Evolutionary conservation across 345 rosid genomes (phyloP), one percentile per base, ranked within the genome.

Genomic region (Eucalyptus regnans): DNA sequence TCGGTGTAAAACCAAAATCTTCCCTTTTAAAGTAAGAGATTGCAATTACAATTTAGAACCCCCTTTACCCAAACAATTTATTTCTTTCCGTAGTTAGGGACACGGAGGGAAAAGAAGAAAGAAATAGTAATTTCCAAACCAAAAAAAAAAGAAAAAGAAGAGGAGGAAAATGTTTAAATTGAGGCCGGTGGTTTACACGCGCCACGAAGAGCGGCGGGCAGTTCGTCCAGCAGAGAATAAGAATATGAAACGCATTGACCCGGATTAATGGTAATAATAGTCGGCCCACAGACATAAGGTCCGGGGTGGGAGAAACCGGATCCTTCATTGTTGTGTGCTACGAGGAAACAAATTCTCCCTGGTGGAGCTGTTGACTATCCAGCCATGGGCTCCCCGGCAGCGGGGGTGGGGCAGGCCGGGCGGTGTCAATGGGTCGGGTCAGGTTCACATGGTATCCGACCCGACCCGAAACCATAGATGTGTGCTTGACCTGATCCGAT

Each of bases 181-280:
- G 31, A 60, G 66, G 80, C 43, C 23, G 4, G 23, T 68, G 43
- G 79, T 31, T 31, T 31, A 16, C 23, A 68, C 23, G 23, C 4
- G 80, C 80, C 3, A 31, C 9, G 23, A 4, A 16, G 79, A 33
- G 43, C 22, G 6, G 80, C 5, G 23, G 12, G 22, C 43, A 16
- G 2, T 9, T 66, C 3, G 1, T 66, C 11, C 3, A 5, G 2
- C 9, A 3, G 7, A 64, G 27, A 25, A 16, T 68, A 31, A 8
- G 12, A 68, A 68, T 33, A 16, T 68, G 5, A 31, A 68, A 68
- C 2, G 80, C 22, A 68, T 31, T 33, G 23, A 33, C 43, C 23
- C 7, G 23, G 43, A 8, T 68, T 31, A 14, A 31, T 64, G 8
- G 71, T 14, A n/a, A n/a, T 29, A 64, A 64, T 68, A 68, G 37